phyloP scores from a whole-genome alignment of 164 flowering plant genomes.

The Houttuynia cordata region DNA sequence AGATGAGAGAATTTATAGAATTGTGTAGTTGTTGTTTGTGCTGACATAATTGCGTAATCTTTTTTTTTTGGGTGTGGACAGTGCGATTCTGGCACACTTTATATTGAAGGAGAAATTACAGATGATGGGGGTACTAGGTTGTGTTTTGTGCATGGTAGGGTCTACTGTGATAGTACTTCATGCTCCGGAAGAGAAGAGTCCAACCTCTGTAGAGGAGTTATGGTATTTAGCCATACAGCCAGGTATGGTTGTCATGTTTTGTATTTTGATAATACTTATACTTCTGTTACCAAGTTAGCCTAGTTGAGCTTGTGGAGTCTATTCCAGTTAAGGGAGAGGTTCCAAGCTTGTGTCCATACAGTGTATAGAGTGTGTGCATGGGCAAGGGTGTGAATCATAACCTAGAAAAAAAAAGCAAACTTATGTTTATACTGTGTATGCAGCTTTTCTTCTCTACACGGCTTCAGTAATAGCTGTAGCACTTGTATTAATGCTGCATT shows the following conservation, averaged over 20 bases:
- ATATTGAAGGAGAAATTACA: slow-evolving; percentile 59
- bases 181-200: slow-evolving; percentile 59
- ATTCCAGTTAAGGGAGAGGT: background rate
- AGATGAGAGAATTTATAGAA: background rate
- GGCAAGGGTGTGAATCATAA: no score
- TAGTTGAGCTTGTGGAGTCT: background rate
- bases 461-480: slow-evolving; percentile 55
- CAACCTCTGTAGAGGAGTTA: slow-evolving; percentile 66
- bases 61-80: slow-evolving; percentile 9
- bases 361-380: no score
- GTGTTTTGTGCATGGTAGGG: slow-evolving; percentile 77
- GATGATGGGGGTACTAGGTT: slow-evolving; percentile 79
- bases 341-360: no score
- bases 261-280: background rate
- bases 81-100: slow-evolving; percentile 91
- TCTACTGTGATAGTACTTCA: slow-evolving; percentile 83
- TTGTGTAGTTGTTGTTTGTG: background rate
- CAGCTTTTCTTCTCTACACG: slow-evolving; percentile 84
- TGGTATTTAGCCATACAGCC: slow-evolving; percentile 86
- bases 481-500: slow-evolving; percentile 57
- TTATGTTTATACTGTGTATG: slow-evolving; percentile 4
- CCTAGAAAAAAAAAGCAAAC: no score
- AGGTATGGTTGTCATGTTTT: slow-evolving; percentile 24
- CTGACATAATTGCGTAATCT: background rate
- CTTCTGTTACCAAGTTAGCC: background rate